A percentile compares a stretch with the other conserved stretches of the same genome.
Evolutionary conservation across 202 grass and related monocot species (phyloP).

Genomic region (Cymbopogon flexuosus): DNA sequence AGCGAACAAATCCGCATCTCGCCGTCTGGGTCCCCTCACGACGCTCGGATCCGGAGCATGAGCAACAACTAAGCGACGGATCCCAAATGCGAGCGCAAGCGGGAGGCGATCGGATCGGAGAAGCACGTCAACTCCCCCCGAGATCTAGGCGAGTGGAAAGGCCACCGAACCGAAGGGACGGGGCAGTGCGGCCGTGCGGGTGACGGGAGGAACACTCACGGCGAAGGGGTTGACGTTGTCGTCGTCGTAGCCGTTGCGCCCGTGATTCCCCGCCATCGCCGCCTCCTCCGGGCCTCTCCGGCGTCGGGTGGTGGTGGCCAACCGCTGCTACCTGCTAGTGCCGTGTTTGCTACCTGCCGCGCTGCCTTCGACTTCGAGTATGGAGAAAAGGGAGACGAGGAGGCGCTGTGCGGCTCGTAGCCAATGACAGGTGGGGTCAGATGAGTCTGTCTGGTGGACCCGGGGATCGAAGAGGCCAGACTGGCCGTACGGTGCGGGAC

Average conservation of each 20-base stretch:
- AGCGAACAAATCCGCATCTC: conserved; percentile 13
- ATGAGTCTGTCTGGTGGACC: not conserved
- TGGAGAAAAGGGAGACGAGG: not conserved
- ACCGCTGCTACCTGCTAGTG: conserved; percentile 7
- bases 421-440: conserved; percentile 28
- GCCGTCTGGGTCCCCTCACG: not conserved
- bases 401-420: not conserved
- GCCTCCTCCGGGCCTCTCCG: not conserved
- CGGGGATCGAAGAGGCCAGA: not conserved
- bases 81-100: not conserved
- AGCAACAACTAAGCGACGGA: not conserved
- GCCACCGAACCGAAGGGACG: not conserved
- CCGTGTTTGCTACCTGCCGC: not conserved
- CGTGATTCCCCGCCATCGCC: conserved; percentile 74
- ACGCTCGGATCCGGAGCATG: conserved; percentile 1
- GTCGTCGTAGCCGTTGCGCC: conserved; percentile 84
- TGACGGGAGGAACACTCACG: conserved; percentile 38
- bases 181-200: not conserved
- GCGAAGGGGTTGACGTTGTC: conserved; percentile 96
- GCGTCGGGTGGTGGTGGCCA: conserved; percentile 35
- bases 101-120: conserved; percentile 6
- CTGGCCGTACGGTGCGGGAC: conserved; percentile 18
- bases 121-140: not conserved
- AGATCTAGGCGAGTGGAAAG: conserved; percentile 32
- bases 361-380: not conserved